Base-by-base conservation (phyloP, 2,329 filamentous ascomycete genomes). In the Colletotrichum acutatum region DNA sequence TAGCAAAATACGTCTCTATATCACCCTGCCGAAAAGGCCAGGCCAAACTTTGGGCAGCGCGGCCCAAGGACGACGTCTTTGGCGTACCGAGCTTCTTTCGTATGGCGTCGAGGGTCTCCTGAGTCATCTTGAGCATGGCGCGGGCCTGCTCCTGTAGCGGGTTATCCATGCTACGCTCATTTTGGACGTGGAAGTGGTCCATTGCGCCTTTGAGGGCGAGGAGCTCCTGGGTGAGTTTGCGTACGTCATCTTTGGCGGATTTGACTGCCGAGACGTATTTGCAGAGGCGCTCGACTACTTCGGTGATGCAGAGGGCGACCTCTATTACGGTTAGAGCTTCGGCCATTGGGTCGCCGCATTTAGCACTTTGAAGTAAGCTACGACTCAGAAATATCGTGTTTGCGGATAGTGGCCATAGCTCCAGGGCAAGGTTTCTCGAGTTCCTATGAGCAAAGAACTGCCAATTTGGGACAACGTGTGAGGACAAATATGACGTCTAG, bases 221-320 rank as follows among this genome's bases (percentile, higher is more conserved):
- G 14, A 78, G 77, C 72, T 78, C 76, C 26, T 78, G 76, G 5
- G 74, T 76, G n/a, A 78, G 69, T 16, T 66, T 74, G 37, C 71
- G 74, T 4, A 78, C 76, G 42, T 77, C 77, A 71, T 78, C 73
- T 32, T 76, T 77, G 65, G 76, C 76, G n/a, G 72, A 54, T 46
- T 74, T 77, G n/a, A 76, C 75, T 1, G 64, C 28, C 32, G 60
- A 65, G 30, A 75, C 64, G 56, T 74, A 78, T 30, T 53, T 67
- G 56, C 74, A 76, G 56, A 77, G 74, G n/a, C 74, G 56, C 7
- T 75, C 62, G 19, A 77, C 71, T 22, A 78, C 72, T 14, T 73
- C 68, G 9, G 76, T 71, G 26, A 77, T 71, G 62, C 54, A 68
- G 24, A 75, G 54, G 26, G 75, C 76, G 5, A 76, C 72, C 64